Conservation (phyloP, 2,329 filamentous ascomycete species). For the Hypoxylon sp. region DNA sequence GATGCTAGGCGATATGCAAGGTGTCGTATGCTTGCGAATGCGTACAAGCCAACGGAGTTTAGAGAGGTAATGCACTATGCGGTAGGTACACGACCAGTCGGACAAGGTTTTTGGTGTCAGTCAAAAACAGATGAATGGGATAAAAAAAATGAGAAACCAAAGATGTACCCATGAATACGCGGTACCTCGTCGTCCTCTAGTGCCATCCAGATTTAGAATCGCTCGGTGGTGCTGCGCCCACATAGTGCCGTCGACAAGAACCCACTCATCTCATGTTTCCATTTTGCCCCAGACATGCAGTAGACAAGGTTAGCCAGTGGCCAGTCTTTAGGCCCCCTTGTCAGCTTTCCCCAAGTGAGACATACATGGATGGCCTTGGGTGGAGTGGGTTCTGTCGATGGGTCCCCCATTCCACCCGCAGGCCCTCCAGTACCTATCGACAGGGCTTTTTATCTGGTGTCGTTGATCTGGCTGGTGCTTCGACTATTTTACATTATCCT, state of each 20-base stretch:
- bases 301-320: slow-evolving; percentile 46
- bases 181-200: slow-evolving; percentile 37
- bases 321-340: slow-evolving; percentile 47
- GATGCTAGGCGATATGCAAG: slow-evolving; percentile 42
- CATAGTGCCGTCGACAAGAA: slow-evolving; percentile 39
- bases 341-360: slow-evolving; percentile 61
- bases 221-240: slow-evolving; percentile 46
- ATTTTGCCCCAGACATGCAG: slow-evolving; percentile 54
- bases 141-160: slow-evolving; percentile 1
- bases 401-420: slow-evolving; percentile 49
- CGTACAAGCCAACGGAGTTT: slow-evolving; percentile 34
- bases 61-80: slow-evolving; percentile 27
- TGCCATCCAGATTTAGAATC: slow-evolving; percentile 47
- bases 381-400: slow-evolving; percentile 43
- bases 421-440: slow-evolving; percentile 50
- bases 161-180: slow-evolving; percentile 35
- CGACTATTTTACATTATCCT: slow-evolving; percentile 47
- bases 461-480: slow-evolving; percentile 49
- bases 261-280: slow-evolving; percentile 54
- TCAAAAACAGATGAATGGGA: slow-evolving; percentile 12
- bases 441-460: slow-evolving; percentile 51
- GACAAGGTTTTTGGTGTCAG: slow-evolving; percentile 32
- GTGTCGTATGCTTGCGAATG: slow-evolving; percentile 41
- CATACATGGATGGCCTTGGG: slow-evolving; percentile 52
- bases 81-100: slow-evolving; percentile 34